These are phyloP conservation scores for Typha latifolia DNA, from an alignment of 176 grass and related monocot species.

Conservation along the genomic window DNA sequence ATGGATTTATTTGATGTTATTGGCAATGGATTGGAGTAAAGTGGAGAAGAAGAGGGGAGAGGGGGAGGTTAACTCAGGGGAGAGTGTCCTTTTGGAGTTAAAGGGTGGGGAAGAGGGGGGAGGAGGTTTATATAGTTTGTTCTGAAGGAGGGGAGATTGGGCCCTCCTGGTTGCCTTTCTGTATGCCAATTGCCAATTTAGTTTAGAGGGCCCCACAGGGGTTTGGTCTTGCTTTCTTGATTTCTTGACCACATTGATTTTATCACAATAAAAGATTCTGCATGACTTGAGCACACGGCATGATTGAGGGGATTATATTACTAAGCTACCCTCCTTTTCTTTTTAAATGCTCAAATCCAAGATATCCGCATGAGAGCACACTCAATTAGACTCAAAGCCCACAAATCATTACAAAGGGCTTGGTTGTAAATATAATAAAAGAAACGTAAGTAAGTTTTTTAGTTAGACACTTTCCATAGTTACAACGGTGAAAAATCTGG, in stretches of 20 bases:
- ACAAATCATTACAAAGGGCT: too few relatives aligned
- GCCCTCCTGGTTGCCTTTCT: neutral
- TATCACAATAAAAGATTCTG: neutral
- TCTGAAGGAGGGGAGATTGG: neutral
- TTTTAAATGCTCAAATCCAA: too few relatives aligned
- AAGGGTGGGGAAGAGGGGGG: neutral
- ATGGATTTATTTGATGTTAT: too few relatives aligned
- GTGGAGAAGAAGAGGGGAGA: neutral
- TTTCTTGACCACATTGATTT: neutral
- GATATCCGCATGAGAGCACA: too few relatives aligned
- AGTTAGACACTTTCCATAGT: too few relatives aligned
- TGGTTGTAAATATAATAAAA: too few relatives aligned
- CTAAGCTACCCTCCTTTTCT: neutral
- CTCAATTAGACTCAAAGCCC: too few relatives aligned
- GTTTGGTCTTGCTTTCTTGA: neutral
- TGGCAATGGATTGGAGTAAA: conserved; percentile 7
- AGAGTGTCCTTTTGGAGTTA: too few relatives aligned
- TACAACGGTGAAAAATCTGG: too few relatives aligned
- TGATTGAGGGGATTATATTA: neutral
- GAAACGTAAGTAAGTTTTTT: too few relatives aligned
- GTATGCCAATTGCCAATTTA: neutral
- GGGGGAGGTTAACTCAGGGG: neutral
- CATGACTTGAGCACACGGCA: neutral
- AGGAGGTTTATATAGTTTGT: conserved; percentile 8
- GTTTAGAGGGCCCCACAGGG: neutral